Evolutionary conservation across 2,329 filamentous ascomycete species (phyloP).

Genomic region (Xylariaceae sp.): DNA sequence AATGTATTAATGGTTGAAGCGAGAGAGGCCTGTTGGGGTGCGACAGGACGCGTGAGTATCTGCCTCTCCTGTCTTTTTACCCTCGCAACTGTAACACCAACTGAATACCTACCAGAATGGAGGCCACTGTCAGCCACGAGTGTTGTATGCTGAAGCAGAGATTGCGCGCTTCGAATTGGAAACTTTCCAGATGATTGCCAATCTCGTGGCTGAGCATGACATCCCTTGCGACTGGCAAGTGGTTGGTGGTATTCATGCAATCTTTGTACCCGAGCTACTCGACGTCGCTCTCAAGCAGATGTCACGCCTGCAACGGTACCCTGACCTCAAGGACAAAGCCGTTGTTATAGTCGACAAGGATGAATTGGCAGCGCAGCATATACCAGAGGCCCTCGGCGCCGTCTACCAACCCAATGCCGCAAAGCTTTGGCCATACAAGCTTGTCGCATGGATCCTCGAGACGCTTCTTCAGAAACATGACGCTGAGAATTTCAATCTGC

Average conservation of each 20-base stretch:
- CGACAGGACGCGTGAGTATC: constrained; percentile 69
- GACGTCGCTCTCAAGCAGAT: constrained; percentile 50
- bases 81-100: not conserved
- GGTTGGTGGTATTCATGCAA: constrained; percentile 62
- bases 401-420: constrained; percentile 65
- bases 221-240: constrained; percentile 70
- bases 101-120: constrained; percentile 50
- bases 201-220: constrained; percentile 52
- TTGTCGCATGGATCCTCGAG: constrained; percentile 70
- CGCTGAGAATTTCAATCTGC: constrained; percentile 58
- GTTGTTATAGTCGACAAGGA: constrained; percentile 38
- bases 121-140: constrained; percentile 71
- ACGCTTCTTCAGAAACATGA: constrained; percentile 41
- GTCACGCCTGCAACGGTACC: constrained; percentile 48
- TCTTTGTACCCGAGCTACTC: constrained; percentile 57
- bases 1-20: constrained; percentile 74
- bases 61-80: constrained; percentile 1
- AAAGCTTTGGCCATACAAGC: constrained; percentile 80
- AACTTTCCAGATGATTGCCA: constrained; percentile 61
- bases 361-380: constrained; percentile 50
- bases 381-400: constrained; percentile 59
- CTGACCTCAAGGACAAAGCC: constrained; percentile 54
- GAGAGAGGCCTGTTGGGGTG: constrained; percentile 76
- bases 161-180: constrained; percentile 70
- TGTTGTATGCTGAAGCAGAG: constrained; percentile 59